These are phyloP conservation scores for Carex kokanica DNA, from an alignment of 176 grass and related monocot species.

Conservation along the genomic window DNA sequence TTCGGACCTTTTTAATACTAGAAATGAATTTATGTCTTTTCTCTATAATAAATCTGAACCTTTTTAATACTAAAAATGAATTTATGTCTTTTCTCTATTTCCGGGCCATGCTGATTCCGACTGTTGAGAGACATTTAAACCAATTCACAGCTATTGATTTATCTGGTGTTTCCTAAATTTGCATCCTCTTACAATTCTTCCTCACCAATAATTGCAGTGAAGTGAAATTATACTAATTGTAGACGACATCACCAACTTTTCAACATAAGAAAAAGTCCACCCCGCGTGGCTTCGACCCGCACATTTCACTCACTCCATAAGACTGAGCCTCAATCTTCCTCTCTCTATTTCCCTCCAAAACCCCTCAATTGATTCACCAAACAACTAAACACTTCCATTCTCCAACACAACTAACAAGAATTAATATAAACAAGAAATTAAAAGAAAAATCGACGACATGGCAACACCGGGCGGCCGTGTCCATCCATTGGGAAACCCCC, in stretches of 20 bases:
- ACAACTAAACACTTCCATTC: neutral
- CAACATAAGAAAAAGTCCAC: constrained; percentile 4
- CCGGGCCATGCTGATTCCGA: no score
- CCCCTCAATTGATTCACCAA: neutral
- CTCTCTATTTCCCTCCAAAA: neutral
- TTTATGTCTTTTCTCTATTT: no score
- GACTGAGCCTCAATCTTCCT: constrained; percentile 8
- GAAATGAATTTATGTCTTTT: no score
- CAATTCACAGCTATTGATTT: no score
- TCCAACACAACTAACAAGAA: neutral
- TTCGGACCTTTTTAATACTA: no score
- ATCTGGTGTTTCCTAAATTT: neutral
- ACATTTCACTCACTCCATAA: neutral
- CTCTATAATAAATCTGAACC: no score
- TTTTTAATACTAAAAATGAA: no score
- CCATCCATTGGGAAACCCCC: constrained; percentile 10
- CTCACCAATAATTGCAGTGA: neutral
- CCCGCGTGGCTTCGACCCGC: neutral
- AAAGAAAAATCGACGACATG: neutral
- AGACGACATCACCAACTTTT: neutral
- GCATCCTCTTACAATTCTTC: neutral
- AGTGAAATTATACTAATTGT: neutral
- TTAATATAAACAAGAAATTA: neutral
- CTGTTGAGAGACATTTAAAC: no score
- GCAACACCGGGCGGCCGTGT: constrained; percentile 14